Evolutionary conservation across 208 protist species (phyloP).

Genomic region (Trypanosoma mega): DNA sequence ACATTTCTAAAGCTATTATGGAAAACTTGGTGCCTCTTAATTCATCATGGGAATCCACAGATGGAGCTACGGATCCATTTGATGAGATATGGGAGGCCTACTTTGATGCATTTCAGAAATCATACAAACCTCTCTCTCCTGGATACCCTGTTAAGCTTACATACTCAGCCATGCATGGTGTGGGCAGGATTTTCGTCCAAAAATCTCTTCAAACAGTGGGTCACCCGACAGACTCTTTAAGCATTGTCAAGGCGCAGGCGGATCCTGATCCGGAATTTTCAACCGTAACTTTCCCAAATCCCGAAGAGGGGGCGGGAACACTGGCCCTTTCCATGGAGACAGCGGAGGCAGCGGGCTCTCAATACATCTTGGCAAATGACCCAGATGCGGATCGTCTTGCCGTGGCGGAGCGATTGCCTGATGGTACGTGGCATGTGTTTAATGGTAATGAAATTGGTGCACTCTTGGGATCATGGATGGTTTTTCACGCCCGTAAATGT

Average conservation of each 20-base stretch:
- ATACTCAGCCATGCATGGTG: conserved; percentile 94
- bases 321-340: conserved; percentile 88
- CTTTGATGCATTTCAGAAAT: conserved; percentile 42
- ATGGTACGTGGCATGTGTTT: conserved; percentile 92
- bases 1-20: conserved; percentile 89
- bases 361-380: conserved; percentile 97
- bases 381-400: conserved; percentile 98
- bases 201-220: conserved; percentile 69
- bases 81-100: conserved; percentile 59
- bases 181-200: conserved; percentile 86
- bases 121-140: conserved; percentile 37
- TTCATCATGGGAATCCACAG: conserved; percentile 50
- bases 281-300: conserved; percentile 98
- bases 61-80: conserved; percentile 55
- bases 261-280: conserved; percentile 97
- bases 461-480: conserved; percentile 95
- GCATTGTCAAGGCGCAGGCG: conserved; percentile 83
- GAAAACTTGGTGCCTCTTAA: conserved; percentile 82
- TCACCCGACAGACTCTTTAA: conserved; percentile 43
- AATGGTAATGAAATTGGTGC: conserved; percentile 98
- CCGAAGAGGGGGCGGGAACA: conserved; percentile 95
- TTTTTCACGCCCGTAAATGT: conserved; percentile 42
- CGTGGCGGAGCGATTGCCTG: conserved; percentile 83
- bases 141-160: conserved; percentile 39
- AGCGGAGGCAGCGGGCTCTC: conserved; percentile 54